Evolutionary conservation across 2,329 filamentous ascomycete genomes (phyloP), one percentile per base, ranked within the genome.

Genomic region (Claviceps africana): DNA sequence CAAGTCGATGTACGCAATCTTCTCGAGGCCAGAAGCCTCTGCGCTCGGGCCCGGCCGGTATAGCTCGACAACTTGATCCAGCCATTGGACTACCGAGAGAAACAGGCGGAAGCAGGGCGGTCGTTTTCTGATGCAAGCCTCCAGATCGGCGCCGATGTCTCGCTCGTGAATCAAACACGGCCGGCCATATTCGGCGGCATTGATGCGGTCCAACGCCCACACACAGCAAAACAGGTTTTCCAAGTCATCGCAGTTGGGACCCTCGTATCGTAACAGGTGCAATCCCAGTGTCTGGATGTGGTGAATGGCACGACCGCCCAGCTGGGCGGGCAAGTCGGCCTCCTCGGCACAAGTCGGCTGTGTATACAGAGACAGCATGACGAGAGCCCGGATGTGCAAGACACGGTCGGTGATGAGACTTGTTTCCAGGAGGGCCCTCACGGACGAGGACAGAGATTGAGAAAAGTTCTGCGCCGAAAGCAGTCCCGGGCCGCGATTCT

Each of bases 171-270:
- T 74, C 25, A 81, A 61, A 46, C 77, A 74, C 0, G 81, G 77
- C 1, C 80, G 70, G 6, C 79, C 80, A 53, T 81, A 77, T n/a
- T 80, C 71, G 0, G 79, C 75, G 1, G 77, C 72, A 47, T 78
- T 78, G 44, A 83, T 70, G 15, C 77, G 70, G 58, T 84, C 81
- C 1, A 83, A 61, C 0, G 78, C 78, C 78, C 78, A 83, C 0
- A 81, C 67, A 7, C 74, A 77, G 57, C 77, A 82, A 45, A 81
- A 79, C 2, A 82, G 58, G 2, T 68, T 72, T 51, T 75, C 72
- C 2, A 72, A 64, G 28, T 72, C 69, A 43, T 72, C 67, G 10
- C 65, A 63, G 28, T 69, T 68, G 0, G 67, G 63, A 22, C 59
- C 67, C 48, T 70, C 63, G 51, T 71, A 67, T 3, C 67, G 65